Percentiles rank a stretch among this genome's conserved stretches.
phyloP scores from a whole-genome alignment of 2,329 filamentous ascomycete species.

The Penicillium sp. region DNA sequence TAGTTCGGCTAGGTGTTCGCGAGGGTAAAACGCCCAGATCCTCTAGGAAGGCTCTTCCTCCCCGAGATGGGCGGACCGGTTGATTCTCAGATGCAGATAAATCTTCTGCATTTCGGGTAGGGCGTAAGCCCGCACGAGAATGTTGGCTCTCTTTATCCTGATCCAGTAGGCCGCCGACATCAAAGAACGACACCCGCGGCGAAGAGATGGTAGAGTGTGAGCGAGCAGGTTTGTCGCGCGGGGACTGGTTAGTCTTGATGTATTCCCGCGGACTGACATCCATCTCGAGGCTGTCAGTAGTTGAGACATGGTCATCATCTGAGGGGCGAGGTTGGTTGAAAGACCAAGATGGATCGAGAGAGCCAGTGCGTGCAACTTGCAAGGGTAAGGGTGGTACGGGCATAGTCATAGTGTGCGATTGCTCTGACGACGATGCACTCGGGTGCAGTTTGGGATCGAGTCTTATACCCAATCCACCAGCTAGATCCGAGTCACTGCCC shows the following conservation, averaged over 20 bases:
- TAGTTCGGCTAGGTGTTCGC: not conserved
- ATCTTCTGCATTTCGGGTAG: not conserved
- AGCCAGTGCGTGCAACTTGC: slow-evolving; percentile 26
- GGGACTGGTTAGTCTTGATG: slow-evolving; percentile 30
- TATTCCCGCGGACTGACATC: slow-evolving; percentile 38
- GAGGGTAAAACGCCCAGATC: slow-evolving; percentile 32
- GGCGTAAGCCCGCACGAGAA: slow-evolving; percentile 2
- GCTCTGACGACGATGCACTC: slow-evolving; percentile 4
- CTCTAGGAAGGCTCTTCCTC: slow-evolving; percentile 35
- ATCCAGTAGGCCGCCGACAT: slow-evolving; percentile 75
- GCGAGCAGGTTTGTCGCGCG: slow-evolving; percentile 37
- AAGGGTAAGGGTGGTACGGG: slow-evolving; percentile 34
- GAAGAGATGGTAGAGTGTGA: slow-evolving; percentile 47
- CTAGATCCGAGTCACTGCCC: slow-evolving; percentile 90
- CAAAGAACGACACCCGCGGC: slow-evolving; percentile 75
- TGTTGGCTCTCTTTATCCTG: slow-evolving; percentile 21
- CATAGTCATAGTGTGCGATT: not conserved
- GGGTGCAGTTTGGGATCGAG: slow-evolving; percentile 55
- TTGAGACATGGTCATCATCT: slow-evolving; percentile 32
- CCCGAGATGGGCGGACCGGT: slow-evolving; percentile 1
- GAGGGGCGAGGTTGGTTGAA: slow-evolving; percentile 25
- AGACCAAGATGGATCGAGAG: slow-evolving; percentile 35
- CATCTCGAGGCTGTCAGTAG: slow-evolving; percentile 32
- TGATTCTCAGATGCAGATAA: slow-evolving; percentile 2
- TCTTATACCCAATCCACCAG: slow-evolving; percentile 74